Evolutionary conservation across 2,329 filamentous ascomycete genomes (phyloP), one percentile per base, ranked within the genome.

Genomic region (Claviceps pazoutovae): DNA sequence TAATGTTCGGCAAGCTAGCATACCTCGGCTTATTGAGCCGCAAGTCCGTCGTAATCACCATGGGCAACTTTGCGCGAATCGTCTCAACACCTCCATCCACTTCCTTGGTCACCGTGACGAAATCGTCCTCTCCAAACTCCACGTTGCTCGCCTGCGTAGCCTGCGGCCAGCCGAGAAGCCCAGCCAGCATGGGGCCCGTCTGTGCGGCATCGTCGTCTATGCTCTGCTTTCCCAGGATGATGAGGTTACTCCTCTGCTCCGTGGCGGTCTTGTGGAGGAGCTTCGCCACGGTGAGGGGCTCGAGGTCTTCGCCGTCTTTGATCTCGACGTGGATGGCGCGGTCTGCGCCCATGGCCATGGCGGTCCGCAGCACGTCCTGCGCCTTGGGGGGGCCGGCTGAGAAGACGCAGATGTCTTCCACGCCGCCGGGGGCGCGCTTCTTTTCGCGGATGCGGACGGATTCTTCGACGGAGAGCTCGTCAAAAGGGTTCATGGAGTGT

Each of bases 321-420:
- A 83, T 73, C 64, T 96, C 88, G 43, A 97, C 84, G 73, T 93
- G 89, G 65, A 98, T 84, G 42, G 74, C 84, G 21, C 90, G 84
- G 77, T 98, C 93, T 16, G 91, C 93, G 58, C 93, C 93, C 89
- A 98, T 96, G 61, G 93, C 93, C 89, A 98, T 93, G 53, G 93
- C 93, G 16, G 91, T 98, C 53, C 93, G 88, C 51, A 98, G 79
- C 16, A 90, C 82, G 65, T 98, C 93, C 61, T 82, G 80, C 36
- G 87, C 78, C 74, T 97, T 98, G 54, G 89, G 66, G 2, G 91
- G 90, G 5, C 93, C 93, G 49, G 88, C 90, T 51, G 83, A 86
- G 68, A 97, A 82, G 61, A 88, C 86, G 66, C 93, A 83, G 64
- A 98, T 97, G 68, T 96, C 89, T 60, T 89, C 84, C 56, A 98